Base-by-base conservation (phyloP, 306 rosid genomes). In the Urtica urens region DNA sequence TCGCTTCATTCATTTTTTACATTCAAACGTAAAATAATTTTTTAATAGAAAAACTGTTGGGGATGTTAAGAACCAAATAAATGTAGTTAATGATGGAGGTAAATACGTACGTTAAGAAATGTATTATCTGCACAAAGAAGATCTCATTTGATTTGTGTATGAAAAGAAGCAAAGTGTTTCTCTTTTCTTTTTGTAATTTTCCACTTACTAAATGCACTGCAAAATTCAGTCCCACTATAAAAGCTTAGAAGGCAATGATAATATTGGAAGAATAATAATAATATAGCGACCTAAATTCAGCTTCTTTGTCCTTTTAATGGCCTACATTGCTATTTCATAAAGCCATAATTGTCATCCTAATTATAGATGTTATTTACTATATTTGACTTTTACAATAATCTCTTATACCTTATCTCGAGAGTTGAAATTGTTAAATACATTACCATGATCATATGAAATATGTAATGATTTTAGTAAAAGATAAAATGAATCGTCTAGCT, bases 201-300 rank as follows among this genome's bases (percentile, higher is more conserved):
- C 40, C 54, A 49, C 54, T 49, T 49, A 21, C 19, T 51, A 31
- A 6, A 1, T 16, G 14, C 37, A 14, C 25, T 33, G 8, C 30
- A 31, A 28, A 14, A 11, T 51, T 6, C 31, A 43, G 31, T 30
- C 19, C 31, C 57, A 31, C 21, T 13, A 31, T 13, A 31, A 33
- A 20, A 34, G 43, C 57, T 51, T 51, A n/a, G 57, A 51, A 17
- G 13, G 57, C 24, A 51, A 51, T 51, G 43, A 51, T 51, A 51
- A 35, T 19, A 51, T n/a, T 12, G 30, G 25, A 49, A 18, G 38
- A 49, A 49, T 22, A 27, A 22, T 28, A 38, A 26, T 21, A 48
- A 13, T 4, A n/a, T 20, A 31, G 42, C 9, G 20, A 33, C 43
- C 29, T 20, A 21, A 20, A 27, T 29, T 49, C 18, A 1, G 30